phyloP scores from a whole-genome alignment of 78 protist species.

The Emiliania huxleyi region DNA sequence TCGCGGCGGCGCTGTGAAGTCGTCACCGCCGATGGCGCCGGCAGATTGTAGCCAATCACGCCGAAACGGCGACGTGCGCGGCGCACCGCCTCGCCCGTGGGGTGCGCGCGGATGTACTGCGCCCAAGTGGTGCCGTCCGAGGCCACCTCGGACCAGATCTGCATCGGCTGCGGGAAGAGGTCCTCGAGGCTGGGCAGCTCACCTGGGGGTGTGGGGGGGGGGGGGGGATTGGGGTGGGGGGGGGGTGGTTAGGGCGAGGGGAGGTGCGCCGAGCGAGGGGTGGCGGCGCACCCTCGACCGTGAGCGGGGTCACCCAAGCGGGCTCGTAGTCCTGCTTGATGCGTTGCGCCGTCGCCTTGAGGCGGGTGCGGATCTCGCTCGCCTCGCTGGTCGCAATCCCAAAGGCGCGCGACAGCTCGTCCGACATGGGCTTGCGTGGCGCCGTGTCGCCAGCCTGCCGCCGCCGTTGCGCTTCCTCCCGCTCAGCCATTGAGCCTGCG shows the following conservation, averaged over 20 bases:
- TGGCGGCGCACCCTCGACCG: neutral
- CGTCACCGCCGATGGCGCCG: too few relatives aligned
- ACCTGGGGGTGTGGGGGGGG: too few relatives aligned
- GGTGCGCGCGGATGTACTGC: neutral
- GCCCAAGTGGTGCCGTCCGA: neutral
- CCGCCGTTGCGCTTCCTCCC: neutral
- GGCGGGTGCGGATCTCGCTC: neutral
- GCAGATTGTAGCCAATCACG: too few relatives aligned
- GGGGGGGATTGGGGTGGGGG: too few relatives aligned
- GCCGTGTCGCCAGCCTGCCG: too few relatives aligned
- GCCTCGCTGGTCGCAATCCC: neutral
- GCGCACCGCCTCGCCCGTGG: neutral
- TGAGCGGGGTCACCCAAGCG: neutral
- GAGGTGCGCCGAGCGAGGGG: too few relatives aligned
- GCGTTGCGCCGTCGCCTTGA: neutral
- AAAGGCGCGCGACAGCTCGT: neutral
- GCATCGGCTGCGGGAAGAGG: neutral
- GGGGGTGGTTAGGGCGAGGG: too few relatives aligned
- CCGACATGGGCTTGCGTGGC: too few relatives aligned
- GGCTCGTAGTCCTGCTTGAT: neutral
- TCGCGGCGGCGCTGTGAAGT: too few relatives aligned
- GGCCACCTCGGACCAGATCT: too few relatives aligned
- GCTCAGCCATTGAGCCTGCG: neutral
- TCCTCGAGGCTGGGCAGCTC: neutral
- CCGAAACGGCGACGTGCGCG: too few relatives aligned